Base-by-base conservation (phyloP, 345 rosid species). In the Eucalyptus albens region DNA sequence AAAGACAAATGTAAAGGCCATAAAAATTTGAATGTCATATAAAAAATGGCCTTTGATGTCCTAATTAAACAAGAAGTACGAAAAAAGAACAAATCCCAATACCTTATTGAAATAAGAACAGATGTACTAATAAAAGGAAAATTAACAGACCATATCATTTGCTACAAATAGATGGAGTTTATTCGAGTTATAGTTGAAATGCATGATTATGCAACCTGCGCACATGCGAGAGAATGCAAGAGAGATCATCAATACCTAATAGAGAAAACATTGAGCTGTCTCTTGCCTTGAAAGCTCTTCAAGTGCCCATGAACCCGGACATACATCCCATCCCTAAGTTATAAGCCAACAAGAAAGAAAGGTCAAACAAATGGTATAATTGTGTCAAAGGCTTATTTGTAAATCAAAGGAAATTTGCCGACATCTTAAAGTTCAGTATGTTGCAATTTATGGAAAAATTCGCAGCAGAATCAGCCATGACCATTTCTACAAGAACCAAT, bases 291-390 rank as follows among this genome's bases (percentile, higher is more conserved):
- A 88, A 98, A 91, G 89, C 93, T 93, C 93, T 96, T 96, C 81
- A 98, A 89, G 91, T 94, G 97, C 89, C 99, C 99, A 90, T 94
- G 94, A 83, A 98, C 94, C 89, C 98, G 96, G 90, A 96, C 99
- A 93, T 98, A 98, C 92, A 92, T 95, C 87, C 98, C 99, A 86
- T 93, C 90, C 95, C 99, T 97, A 90, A 45, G n/a, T 53, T 53
- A 19, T 49, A 62, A 81, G 50, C 86, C 49, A 3, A 47, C 47
- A 60, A 87, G 60, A 56, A 87, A 50, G 56, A 55, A 80, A 15
- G 13, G 59, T 27, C 56, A 87, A n/a, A 31, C 14, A 40, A 86
- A 86, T 33, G 11, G 29, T 33, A 33, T 3, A 86, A 37, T 77
- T 40, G 27, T 5, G 47, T 40, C 29, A 4, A 77, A 77, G 15